Base-by-base conservation (phyloP, 768 basidiomycete genomes). In the Amanita polypyramis region DNA sequence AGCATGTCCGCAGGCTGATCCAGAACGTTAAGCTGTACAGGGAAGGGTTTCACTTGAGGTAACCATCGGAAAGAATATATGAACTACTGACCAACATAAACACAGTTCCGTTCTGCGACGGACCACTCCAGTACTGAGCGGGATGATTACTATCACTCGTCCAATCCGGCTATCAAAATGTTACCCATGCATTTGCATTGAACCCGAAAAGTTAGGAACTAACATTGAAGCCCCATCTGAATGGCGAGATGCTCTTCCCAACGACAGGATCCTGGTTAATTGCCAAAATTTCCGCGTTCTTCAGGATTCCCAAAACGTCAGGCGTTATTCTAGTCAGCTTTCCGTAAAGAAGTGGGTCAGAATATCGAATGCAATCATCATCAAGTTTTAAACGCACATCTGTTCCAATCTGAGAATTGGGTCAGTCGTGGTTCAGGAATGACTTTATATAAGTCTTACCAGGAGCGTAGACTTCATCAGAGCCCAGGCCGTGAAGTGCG, bases 401-500 rank as follows among this genome's bases (percentile, higher is more conserved):
- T 4, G 80, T 77, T 45, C 80, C 73, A 49, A 81, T 75, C 67
- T 68, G 47, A 19, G 20, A 21, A 33, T 20, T 10, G 9, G 23
- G 52, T 44, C 27, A 27, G 38, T 23, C 11, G 9, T 25, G n/a
- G 5, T 5, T 9, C 21, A 10, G 19, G 21, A 30, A 8, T 3
- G 10, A 8, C 8, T 14, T n/a, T 15, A 0, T 15, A 27, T 20
- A 11, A 5, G 23, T 58, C 61, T 30, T 23, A 70, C 66, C 50
- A 84, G 58, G 21, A 85, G 69, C 2, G 82, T 81, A 0, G 64
- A 66, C 55, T 81, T 82, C 76, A 80, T 75, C 36, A 85, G 60
- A 12, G 80, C 80, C 82, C 82, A 85, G 3, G 79, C 79, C 0
- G 80, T 82, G 59, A 82, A 84, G 56, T 85, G 82, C 1, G 79